Conservation (phyloP, 352 stramenopile genomes). For the Phytophthora ohioensis region DNA sequence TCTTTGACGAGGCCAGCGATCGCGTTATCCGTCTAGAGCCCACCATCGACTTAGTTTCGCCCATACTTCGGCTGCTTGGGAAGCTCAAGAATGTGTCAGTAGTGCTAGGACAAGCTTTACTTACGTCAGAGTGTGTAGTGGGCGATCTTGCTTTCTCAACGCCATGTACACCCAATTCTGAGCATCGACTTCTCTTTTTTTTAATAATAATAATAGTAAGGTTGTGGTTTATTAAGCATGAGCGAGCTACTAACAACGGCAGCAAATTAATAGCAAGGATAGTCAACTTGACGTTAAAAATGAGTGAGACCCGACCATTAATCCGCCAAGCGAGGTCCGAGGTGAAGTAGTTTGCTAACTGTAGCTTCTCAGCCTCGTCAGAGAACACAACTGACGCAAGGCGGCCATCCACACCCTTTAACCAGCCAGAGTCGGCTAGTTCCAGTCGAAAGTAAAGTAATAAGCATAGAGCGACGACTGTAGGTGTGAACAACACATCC, state of each 20-base stretch:
- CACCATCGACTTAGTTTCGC: slow-evolving; percentile 15
- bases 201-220: too few species aligned
- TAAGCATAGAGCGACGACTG: not conserved
- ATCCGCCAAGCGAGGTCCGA: not conserved
- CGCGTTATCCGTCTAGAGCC: slow-evolving; percentile 18
- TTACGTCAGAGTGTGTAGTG: slow-evolving; percentile 13
- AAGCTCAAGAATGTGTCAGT: slow-evolving; percentile 12
- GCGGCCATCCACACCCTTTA: not conserved
- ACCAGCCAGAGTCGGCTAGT: not conserved
- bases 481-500: not conserved
- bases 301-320: not conserved
- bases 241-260: not conserved
- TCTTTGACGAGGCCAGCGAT: slow-evolving; percentile 12
- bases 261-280: not conserved
- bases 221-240: not conserved
- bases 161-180: not conserved
- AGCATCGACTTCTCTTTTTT: too few species aligned
- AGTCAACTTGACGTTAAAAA: not conserved
- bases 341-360: not conserved
- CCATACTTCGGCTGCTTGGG: slow-evolving; percentile 17
- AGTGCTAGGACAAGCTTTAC: slow-evolving; percentile 2
- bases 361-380: not conserved
- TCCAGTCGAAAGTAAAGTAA: not conserved
- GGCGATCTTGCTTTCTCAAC: slow-evolving; percentile 8
- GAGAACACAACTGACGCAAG: not conserved